Base-by-base conservation (phyloP, 495 filamentous ascomycete species). In the Entonaema liquescens region DNA sequence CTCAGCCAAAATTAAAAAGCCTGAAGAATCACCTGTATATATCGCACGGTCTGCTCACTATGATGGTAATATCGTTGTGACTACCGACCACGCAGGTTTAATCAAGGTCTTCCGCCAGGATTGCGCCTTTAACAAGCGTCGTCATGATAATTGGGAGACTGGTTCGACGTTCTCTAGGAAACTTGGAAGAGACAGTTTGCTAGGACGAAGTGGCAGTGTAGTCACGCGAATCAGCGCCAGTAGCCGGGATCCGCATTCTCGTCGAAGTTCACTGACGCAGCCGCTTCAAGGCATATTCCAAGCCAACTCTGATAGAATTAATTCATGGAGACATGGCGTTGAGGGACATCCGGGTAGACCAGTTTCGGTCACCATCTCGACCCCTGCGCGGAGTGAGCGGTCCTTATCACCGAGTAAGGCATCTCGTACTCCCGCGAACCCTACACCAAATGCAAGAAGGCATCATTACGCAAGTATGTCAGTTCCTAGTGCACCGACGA, bases 21-120 rank as follows among this genome's bases (percentile, higher is more conserved):
- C 68, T 58, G 88, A 80, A 82, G 82, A 77, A 80, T 86, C 76
- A 70, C 85, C 78, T 49, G 85, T 88, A 3, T 97, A 94, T 74
- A 79, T 95, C 21, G 83, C 91, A 6, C 87, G 95, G 3, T 89
- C 88, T 13, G 84, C 81, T 17, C 96, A 99, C 76, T 84, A 83
- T 5, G 91, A 91, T 67, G 95, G 95, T 29, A 92, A 97, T 73
- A 97, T 99, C 71, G 90, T 99, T 62, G 88, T 98, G 62, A 94
- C 94, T 0, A 93, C 95, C 13, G 94, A 97, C 74, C 93, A 93
- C 71, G 86, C 87, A 7, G 95, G 95, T 58, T 86, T 87, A 42
- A 96, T 99, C 78, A 97, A 97, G 77, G 89, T 98, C 3, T 97
- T 97, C 74, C 89, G 95, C 5, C 94, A 97, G 78, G 94, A 97